phyloP scores from a whole-genome alignment of 768 basidiomycete genomes.

The Calocera cornea region DNA sequence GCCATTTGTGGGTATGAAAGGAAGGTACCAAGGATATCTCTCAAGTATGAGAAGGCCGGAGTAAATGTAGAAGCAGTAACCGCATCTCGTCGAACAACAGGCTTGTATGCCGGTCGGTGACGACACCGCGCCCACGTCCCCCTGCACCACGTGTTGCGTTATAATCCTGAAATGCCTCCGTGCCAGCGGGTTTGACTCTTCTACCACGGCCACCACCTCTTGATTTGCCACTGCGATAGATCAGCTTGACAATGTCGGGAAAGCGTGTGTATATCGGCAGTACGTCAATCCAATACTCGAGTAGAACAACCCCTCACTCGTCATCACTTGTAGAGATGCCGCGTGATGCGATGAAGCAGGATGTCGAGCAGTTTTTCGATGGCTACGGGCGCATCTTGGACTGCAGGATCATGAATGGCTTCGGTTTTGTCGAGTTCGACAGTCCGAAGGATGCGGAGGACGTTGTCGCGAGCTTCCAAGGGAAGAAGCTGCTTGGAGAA shows the following conservation, averaged over 20 bases:
- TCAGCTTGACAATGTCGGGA: not conserved
- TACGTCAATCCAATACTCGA: not conserved
- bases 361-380: slow-evolving; percentile 79
- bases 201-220: not conserved
- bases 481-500: slow-evolving; percentile 78
- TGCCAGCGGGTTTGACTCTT: not conserved
- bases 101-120: too few relatives aligned
- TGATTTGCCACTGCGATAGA: not conserved
- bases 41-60: not conserved
- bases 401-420: slow-evolving; percentile 91
- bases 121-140: not conserved
- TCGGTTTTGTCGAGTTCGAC: slow-evolving; percentile 96
- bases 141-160: not conserved
- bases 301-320: too few relatives aligned
- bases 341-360: slow-evolving; percentile 61
- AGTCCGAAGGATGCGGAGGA: slow-evolving; percentile 89
- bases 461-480: slow-evolving; percentile 73
- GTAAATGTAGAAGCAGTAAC: not conserved
- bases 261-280: slow-evolving; percentile 1
- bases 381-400: slow-evolving; percentile 80
- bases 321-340: not conserved
- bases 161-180: not conserved
- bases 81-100: too few relatives aligned
- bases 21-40: not conserved
- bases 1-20: not conserved